Evolutionary conservation across 768 basidiomycete genomes (phyloP).

Genomic region (Termitomyces heimii): DNA sequence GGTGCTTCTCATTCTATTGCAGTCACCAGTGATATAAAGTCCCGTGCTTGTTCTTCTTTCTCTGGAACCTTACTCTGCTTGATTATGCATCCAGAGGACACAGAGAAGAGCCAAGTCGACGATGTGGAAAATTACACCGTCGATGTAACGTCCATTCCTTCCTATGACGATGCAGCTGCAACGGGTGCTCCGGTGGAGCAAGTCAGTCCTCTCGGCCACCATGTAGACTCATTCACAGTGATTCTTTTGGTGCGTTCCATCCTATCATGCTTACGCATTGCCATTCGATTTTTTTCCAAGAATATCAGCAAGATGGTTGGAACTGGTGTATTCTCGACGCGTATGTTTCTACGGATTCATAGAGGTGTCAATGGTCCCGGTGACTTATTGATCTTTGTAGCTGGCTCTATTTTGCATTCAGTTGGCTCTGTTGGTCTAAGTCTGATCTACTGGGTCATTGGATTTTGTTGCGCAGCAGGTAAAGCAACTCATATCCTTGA

Average conservation of each 20-base stretch:
- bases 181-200: slow-evolving; percentile 25
- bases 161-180: slow-evolving; percentile 22
- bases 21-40: background rate
- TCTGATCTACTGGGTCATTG: slow-evolving; percentile 35
- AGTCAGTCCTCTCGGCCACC: slow-evolving; percentile 28
- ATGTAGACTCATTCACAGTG: slow-evolving; percentile 21
- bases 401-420: slow-evolving; percentile 29
- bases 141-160: slow-evolving; percentile 15
- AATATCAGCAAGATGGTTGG: slow-evolving; percentile 34
- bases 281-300: slow-evolving; percentile 9
- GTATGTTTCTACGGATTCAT: slow-evolving; percentile 9
- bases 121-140: slow-evolving; percentile 13
- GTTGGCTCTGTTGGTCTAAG: slow-evolving; percentile 33
- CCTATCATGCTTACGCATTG: background rate
- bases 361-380: background rate
- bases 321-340: slow-evolving; percentile 29
- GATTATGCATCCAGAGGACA: slow-evolving; percentile 15
- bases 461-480: slow-evolving; percentile 30
- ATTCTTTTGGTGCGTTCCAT: slow-evolving; percentile 5
- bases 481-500: slow-evolving; percentile 6
- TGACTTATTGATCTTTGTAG: background rate
- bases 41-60: background rate
- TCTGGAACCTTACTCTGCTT: background rate
- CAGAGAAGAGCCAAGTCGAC: background rate
- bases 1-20: background rate